Evolutionary conservation across 345 rosid genomes (phyloP).

Genomic region (Odontarrhena argentea): DNA sequence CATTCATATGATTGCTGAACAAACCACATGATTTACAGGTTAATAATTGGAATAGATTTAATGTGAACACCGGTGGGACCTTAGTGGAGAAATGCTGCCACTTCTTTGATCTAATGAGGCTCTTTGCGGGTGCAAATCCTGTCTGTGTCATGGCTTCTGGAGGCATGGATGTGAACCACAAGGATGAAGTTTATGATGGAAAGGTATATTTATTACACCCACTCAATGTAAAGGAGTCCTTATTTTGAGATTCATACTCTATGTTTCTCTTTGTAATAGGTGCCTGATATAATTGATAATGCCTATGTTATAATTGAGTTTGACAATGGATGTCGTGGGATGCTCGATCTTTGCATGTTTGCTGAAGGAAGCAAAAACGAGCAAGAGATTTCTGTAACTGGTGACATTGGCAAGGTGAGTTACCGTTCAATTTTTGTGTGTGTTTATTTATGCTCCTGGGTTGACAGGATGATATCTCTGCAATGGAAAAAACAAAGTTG

Average conservation of each 20-base stretch:
- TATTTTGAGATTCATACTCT: slow-evolving; percentile 3
- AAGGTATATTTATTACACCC: slow-evolving; percentile 50
- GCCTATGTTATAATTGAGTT: slow-evolving; percentile 89
- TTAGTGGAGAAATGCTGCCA: slow-evolving; percentile 98
- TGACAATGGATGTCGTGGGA: slow-evolving; percentile 85
- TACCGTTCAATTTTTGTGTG: not conserved
- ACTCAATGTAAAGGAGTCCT: not conserved
- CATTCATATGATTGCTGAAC: slow-evolving; percentile 20
- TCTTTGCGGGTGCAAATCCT: slow-evolving; percentile 85
- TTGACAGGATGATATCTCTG: not conserved
- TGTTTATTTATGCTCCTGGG: not conserved
- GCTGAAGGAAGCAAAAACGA: slow-evolving; percentile 97
- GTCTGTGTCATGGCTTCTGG: slow-evolving; percentile 94
- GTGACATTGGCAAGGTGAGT: slow-evolving; percentile 73
- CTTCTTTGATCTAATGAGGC: slow-evolving; percentile 93
- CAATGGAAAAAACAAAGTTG: slow-evolving; percentile 1
- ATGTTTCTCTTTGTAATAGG: slow-evolving; percentile 46
- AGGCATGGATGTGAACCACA: slow-evolving; percentile 86
- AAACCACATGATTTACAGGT: slow-evolving; percentile 50
- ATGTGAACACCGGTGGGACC: slow-evolving; percentile 85
- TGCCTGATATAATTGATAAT: slow-evolving; percentile 88
- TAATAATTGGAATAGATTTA: slow-evolving; percentile 92
- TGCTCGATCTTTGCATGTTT: slow-evolving; percentile 97
- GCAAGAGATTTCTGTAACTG: slow-evolving; percentile 87
- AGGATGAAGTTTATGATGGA: slow-evolving; percentile 86